Evolutionary conservation across 2,329 filamentous ascomycete species (phyloP).

Genomic region (Venturia nashicola): DNA sequence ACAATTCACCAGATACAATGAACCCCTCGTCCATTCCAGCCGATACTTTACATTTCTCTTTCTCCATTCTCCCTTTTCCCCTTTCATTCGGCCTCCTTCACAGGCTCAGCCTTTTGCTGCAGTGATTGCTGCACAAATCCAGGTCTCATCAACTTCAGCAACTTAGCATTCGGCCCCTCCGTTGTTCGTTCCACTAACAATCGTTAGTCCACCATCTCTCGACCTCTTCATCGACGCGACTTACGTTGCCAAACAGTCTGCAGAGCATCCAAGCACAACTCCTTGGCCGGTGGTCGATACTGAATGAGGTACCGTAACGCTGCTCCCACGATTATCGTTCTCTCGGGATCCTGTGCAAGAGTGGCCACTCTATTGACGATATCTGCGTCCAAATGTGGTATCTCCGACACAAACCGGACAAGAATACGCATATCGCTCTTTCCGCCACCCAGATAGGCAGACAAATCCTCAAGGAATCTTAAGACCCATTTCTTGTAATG

Average conservation of each 20-base stretch:
- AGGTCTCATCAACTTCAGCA: slow-evolving; percentile 44
- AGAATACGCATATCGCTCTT: slow-evolving; percentile 58
- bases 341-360: slow-evolving; percentile 50
- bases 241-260: slow-evolving; percentile 43
- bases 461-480: slow-evolving; percentile 74
- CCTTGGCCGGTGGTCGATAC: slow-evolving; percentile 46
- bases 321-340: slow-evolving; percentile 45
- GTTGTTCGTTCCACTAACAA: slow-evolving; percentile 25
- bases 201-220: slow-evolving; percentile 3
- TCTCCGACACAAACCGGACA: slow-evolving; percentile 81
- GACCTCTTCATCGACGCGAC: not conserved
- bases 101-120: not conserved
- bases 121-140: slow-evolving; percentile 22
- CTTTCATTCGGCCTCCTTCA: not conserved
- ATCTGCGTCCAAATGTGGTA: slow-evolving; percentile 62
- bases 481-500: slow-evolving; percentile 73
- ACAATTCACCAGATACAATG: not conserved
- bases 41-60: not conserved
- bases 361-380: slow-evolving; percentile 61
- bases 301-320: slow-evolving; percentile 40
- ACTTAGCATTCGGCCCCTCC: slow-evolving; percentile 36
- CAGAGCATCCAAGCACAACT: slow-evolving; percentile 44
- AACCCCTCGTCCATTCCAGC: not conserved
- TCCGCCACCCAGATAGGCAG: slow-evolving; percentile 81
- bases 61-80: not conserved